Base-by-base conservation (phyloP, 306 rosid genomes). In the Begonia peltatifolia region DNA sequence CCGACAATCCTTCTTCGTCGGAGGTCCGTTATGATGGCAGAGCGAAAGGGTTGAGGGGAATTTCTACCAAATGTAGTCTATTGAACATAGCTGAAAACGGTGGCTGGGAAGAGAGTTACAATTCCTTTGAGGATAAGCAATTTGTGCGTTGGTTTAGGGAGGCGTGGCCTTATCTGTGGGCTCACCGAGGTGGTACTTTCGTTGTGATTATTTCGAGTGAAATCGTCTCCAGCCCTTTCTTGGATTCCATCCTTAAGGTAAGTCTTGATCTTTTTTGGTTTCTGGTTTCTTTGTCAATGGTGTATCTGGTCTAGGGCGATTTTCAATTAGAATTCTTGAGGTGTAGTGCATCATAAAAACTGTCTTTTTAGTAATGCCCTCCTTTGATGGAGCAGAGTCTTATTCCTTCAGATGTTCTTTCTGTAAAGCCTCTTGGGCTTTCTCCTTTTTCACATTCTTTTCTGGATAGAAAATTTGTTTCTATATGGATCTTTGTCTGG, bases 81-180 rank as follows among this genome's bases (percentile, higher is more conserved):
- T 56, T 68, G 9, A 60, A 52, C 53, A 61, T 63, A 38, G 69
- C 60, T 42, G 63, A 61, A 36, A 42, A 63, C 14, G 79, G 63
- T 12, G 70, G 47, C 54, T 64, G 30, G 41, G 80, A 67, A 23
- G 80, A 77, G 46, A 68, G 64, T 64, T 72, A 64, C 57, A 71
- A 73, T 51, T 46, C 83, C 0, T 58, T 57, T 55, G 94, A 83
- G 66, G 99, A 86, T 61, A 76, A 80, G 76, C 86, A 69, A 66
- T 85, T 86, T 72, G 95, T 90, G 68, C 74, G 75, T 53, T 90
- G 92, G 76, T 80, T 90, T 50, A 84, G 95, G 2, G 97, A 85
- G 71, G 95, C 95, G 2, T 83, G 95, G 95, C 95, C 99, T 14
- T 90, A 90, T 59, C 66, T 90, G 51, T 76, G 86, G 84, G 94